Percentiles rank a stretch among this genome's conserved stretches.
phyloP scores from a whole-genome alignment of 2,329 filamentous ascomycete species.

The Meredithiella fracta region DNA sequence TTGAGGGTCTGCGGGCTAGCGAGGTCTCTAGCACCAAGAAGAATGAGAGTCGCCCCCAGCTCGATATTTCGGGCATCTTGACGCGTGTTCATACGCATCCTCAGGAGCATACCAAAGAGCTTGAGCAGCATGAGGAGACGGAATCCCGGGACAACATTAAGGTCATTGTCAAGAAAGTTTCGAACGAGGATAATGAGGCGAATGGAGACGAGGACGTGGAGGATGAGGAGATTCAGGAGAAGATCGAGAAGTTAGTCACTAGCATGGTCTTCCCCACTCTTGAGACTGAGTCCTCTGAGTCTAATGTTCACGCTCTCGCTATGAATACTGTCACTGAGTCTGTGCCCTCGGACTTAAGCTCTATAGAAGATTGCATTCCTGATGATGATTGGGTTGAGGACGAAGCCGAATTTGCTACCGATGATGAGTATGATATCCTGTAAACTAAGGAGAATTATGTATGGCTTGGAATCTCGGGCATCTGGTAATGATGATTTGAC shows the following conservation, averaged over 20 bases:
- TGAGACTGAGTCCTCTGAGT: slow-evolving; percentile 16
- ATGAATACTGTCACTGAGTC: slow-evolving; percentile 23
- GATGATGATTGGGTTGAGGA: slow-evolving; percentile 34
- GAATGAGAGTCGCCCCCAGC: too few relatives aligned
- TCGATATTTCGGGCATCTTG: too few relatives aligned
- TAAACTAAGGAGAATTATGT: slow-evolving; percentile 85
- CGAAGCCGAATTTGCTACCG: slow-evolving; percentile 73
- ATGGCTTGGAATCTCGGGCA: slow-evolving; percentile 25
- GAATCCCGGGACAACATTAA: too few relatives aligned
- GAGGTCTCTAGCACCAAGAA: too few relatives aligned
- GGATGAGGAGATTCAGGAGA: slow-evolving; percentile 25
- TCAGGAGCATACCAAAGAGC: too few relatives aligned
- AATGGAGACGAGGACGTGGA: slow-evolving; percentile 19
- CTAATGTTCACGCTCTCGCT: background rate
- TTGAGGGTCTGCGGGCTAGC: slow-evolving; percentile 28
- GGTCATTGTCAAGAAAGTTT: slow-evolving; percentile 12
- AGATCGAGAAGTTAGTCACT: slow-evolving; percentile 31
- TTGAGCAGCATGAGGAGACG: too few relatives aligned
- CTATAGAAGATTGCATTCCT: slow-evolving; percentile 34
- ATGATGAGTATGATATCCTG: slow-evolving; percentile 95
- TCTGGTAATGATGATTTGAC: too few relatives aligned
- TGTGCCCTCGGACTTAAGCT: slow-evolving; percentile 4
- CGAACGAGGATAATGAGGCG: background rate
- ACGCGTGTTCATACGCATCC: too few relatives aligned
- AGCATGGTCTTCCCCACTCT: slow-evolving; percentile 29